phyloP scores from a whole-genome alignment of 2,329 filamentous ascomycete species.

The Colletotrichum australisinense region DNA sequence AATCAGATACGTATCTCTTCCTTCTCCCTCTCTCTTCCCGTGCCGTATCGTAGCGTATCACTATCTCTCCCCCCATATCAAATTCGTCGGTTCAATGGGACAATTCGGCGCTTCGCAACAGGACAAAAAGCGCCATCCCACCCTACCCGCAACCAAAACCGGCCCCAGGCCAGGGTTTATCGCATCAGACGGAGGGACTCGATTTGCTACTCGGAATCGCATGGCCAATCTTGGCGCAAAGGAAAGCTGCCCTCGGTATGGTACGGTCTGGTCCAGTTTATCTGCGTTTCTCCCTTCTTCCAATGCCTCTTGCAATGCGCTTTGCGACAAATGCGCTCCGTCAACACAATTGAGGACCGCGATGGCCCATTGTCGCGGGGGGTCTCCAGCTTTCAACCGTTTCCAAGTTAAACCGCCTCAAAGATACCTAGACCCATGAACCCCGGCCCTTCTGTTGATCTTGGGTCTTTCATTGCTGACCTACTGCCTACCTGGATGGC shows the following conservation, averaged over 20 bases:
- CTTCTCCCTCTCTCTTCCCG: no score
- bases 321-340: constrained; percentile 14
- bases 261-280: background rate
- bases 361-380: constrained; percentile 19
- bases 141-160: constrained; percentile 5
- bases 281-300: background rate
- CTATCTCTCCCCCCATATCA: background rate
- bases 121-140: constrained; percentile 16
- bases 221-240: constrained; percentile 2
- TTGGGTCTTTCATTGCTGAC: constrained; percentile 6
- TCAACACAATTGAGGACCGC: constrained; percentile 20
- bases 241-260: background rate
- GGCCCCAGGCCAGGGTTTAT: background rate
- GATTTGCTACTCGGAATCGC: background rate
- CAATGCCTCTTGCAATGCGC: background rate
- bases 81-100: constrained; percentile 12
- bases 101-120: constrained; percentile 20
- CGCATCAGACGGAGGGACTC: constrained; percentile 2
- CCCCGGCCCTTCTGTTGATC: background rate
- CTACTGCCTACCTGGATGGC: constrained; percentile 31
- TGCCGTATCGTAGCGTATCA: background rate
- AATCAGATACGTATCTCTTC: constrained; percentile 3
- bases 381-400: background rate
- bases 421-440: background rate
- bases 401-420: constrained; percentile 12